phyloP scores from a whole-genome alignment of 2,329 filamentous ascomycete genomes.

The Dactylonectria macrodidyma region DNA sequence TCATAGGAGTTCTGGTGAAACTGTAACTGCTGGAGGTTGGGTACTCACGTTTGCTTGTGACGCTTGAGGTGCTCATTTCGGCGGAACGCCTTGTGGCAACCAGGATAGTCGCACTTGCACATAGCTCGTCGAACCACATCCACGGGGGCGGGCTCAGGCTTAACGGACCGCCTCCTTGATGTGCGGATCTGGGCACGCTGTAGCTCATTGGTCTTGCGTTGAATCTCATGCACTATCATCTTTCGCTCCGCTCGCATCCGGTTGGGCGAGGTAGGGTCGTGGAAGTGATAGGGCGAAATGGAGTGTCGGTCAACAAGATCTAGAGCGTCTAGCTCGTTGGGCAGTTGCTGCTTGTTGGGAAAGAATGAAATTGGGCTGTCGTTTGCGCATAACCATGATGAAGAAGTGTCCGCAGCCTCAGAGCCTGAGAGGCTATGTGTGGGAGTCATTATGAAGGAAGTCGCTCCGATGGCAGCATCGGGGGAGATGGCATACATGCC shows the following conservation, averaged over 20 bases:
- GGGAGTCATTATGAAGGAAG: slow-evolving; percentile 58
- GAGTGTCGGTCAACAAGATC: slow-evolving; percentile 57
- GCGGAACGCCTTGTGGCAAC: slow-evolving; percentile 65
- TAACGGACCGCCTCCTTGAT: slow-evolving; percentile 49
- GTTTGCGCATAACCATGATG: slow-evolving; percentile 57
- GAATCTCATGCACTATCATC: slow-evolving; percentile 59
- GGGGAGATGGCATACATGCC: slow-evolving; percentile 55
- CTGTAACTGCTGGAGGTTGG: neutral
- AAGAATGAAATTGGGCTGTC: slow-evolving; percentile 60
- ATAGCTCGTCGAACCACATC: slow-evolving; percentile 57
- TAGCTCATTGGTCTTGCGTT: slow-evolving; percentile 61
- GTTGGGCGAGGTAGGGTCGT: slow-evolving; percentile 53
- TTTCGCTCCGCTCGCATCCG: slow-evolving; percentile 55
- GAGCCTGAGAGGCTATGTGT: slow-evolving; percentile 58
- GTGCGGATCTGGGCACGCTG: slow-evolving; percentile 58
- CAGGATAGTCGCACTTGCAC: slow-evolving; percentile 62
- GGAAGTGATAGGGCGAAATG: slow-evolving; percentile 53
- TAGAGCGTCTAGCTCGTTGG: slow-evolving; percentile 51
- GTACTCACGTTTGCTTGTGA: slow-evolving; percentile 67
- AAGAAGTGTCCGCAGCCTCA: slow-evolving; percentile 55
- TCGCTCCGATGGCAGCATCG: slow-evolving; percentile 50
- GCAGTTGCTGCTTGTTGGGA: slow-evolving; percentile 50
- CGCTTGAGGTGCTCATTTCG: slow-evolving; percentile 71
- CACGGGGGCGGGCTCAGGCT: slow-evolving; percentile 49
- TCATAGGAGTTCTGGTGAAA: neutral